phyloP scores from a whole-genome alignment of 1,284 basidiomycete species.

The Thelephora terrestris region DNA sequence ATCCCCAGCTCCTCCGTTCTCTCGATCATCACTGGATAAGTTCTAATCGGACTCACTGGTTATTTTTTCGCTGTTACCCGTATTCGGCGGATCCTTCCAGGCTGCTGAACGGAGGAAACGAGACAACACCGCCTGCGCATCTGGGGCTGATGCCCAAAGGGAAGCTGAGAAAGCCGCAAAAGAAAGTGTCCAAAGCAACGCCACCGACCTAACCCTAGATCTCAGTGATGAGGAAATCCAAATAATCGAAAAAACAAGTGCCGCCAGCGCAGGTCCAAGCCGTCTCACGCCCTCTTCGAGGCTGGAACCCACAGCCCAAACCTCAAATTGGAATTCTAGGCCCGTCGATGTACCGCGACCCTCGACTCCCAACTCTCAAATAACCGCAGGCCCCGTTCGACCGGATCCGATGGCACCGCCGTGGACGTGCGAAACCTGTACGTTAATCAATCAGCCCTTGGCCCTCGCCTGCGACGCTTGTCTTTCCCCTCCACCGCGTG shows the following conservation, averaged over 20 bases:
- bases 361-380: too few relatives aligned
- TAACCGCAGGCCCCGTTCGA: slow-evolving; percentile 1
- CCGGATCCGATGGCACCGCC: slow-evolving; percentile 14
- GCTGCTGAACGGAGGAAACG: slow-evolving; percentile 68
- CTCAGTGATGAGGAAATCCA: slow-evolving; percentile 22
- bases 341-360: slow-evolving; percentile 1
- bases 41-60: slow-evolving; percentile 3
- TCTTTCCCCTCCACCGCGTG: slow-evolving; percentile 23
- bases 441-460: slow-evolving; percentile 48
- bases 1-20: slow-evolving; percentile 1
- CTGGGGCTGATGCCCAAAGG: slow-evolving; percentile 44
- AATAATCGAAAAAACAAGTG: slow-evolving; percentile 5
- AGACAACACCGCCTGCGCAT: slow-evolving; percentile 68
- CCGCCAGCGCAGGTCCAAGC: slow-evolving; percentile 2
- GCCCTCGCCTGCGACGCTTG: slow-evolving; percentile 58
- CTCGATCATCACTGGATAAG: neutral
- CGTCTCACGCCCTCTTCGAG: neutral
- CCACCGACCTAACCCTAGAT: slow-evolving; percentile 49
- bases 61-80: neutral
- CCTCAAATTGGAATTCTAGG: neutral
- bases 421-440: slow-evolving; percentile 69
- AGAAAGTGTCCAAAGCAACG: slow-evolving; percentile 52
- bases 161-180: slow-evolving; percentile 63
- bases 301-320: slow-evolving; percentile 1
- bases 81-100: slow-evolving; percentile 26